A percentile compares a stretch with the other conserved stretches of the same genome.
These are phyloP conservation scores for Neurospora terricola DNA, from an alignment of 495 filamentous ascomycete species.

Conservation along the genomic window DNA sequence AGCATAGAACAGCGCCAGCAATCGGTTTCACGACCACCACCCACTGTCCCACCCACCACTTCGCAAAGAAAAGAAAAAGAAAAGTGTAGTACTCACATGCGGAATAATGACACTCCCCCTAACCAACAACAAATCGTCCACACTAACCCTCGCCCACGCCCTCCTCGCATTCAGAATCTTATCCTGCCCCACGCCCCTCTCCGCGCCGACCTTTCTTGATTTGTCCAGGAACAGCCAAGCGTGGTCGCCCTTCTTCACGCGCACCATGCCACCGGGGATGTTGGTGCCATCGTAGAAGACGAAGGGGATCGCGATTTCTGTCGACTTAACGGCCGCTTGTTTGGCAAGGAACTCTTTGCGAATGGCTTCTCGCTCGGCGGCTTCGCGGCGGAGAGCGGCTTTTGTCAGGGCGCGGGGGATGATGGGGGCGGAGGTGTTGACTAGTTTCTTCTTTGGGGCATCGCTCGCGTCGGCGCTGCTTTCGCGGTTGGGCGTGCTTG, in stretches of 20 bases:
- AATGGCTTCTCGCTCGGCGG: constrained; percentile 68
- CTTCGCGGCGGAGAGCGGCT: constrained; percentile 69
- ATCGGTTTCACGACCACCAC: not conserved
- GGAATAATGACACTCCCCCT: constrained; percentile 88
- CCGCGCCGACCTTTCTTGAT: constrained; percentile 79
- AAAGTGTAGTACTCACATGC: constrained; percentile 53
- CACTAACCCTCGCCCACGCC: constrained; percentile 87
- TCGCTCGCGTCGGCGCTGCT: constrained; percentile 19
- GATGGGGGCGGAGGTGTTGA: constrained; percentile 56
- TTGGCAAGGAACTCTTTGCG: constrained; percentile 75
- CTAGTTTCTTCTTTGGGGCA: constrained; percentile 42
- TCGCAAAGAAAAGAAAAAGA: too few species aligned
- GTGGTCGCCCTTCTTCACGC: constrained; percentile 85
- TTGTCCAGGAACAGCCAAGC: constrained; percentile 88
- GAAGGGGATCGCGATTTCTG: constrained; percentile 87
- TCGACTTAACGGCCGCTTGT: constrained; percentile 80
- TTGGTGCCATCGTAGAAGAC: constrained; percentile 98
- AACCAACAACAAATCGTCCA: constrained; percentile 95
- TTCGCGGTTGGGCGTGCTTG: constrained; percentile 18
- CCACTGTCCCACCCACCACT: not conserved
- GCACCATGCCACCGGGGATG: constrained; percentile 70
- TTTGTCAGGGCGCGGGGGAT: constrained; percentile 81
- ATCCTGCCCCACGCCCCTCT: constrained; percentile 57
- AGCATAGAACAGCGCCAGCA: not conserved
- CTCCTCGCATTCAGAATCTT: constrained; percentile 54